A percentile compares a stretch with the other conserved stretches of the same genome.
These are phyloP conservation scores for Rhizopus arrhizus DNA, from an alignment of 371 early-diverging fungal species.

Conservation along the genomic window DNA sequence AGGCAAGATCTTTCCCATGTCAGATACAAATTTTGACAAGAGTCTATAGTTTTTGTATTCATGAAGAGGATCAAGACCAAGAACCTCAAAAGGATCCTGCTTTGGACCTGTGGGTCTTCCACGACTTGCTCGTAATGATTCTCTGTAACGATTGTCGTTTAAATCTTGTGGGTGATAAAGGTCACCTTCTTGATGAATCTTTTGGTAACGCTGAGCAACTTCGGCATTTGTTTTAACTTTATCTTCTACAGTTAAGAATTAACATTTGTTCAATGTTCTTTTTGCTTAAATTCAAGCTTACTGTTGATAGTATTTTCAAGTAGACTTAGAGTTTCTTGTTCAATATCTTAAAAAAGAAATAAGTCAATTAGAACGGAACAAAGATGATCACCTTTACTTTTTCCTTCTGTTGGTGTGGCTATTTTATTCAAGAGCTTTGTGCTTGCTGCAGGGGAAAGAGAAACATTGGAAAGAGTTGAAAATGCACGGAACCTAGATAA, in stretches of 20 bases:
- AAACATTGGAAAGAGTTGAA: slow-evolving; percentile 20
- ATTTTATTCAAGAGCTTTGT: slow-evolving; percentile 8
- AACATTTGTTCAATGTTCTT: not conserved
- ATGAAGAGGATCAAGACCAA: slow-evolving; percentile 72
- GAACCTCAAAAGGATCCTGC: slow-evolving; percentile 65
- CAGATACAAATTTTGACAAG: slow-evolving; percentile 75
- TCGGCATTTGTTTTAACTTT: slow-evolving; percentile 28
- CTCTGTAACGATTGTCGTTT: slow-evolving; percentile 51
- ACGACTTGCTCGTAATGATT: slow-evolving; percentile 42
- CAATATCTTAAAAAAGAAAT: slow-evolving; percentile 21
- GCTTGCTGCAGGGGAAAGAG: slow-evolving; percentile 17
- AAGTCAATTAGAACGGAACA: not conserved
- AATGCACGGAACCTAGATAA: slow-evolving; percentile 27
- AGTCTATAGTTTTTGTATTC: slow-evolving; percentile 78
- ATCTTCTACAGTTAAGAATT: slow-evolving; percentile 27
- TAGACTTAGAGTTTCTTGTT: slow-evolving; percentile 29
- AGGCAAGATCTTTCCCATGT: slow-evolving; percentile 81
- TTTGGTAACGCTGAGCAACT: slow-evolving; percentile 43
- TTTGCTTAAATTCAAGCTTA: slow-evolving; percentile 16
- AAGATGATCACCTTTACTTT: not conserved
- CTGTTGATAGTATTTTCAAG: slow-evolving; percentile 31
- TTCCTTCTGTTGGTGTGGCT: not conserved
- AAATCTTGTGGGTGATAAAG: slow-evolving; percentile 59
- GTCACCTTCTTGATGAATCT: slow-evolving; percentile 44
- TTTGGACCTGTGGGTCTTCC: slow-evolving; percentile 31